Evolutionary conservation across 2,329 filamentous ascomycete genomes (phyloP).

Genomic region (Paracamarosporium sp.): DNA sequence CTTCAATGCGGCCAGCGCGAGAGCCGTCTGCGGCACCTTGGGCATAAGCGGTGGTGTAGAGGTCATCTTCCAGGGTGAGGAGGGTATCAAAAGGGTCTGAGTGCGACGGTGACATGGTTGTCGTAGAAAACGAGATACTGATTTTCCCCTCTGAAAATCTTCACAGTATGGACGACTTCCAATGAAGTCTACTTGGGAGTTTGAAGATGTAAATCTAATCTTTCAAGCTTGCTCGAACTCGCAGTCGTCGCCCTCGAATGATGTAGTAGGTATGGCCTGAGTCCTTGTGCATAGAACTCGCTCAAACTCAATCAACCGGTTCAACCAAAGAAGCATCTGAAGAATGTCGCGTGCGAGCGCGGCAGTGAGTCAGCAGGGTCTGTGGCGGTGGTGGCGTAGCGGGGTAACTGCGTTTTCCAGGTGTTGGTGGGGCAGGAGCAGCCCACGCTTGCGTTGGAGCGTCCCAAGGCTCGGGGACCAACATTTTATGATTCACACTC

Average conservation of each 20-base stretch:
- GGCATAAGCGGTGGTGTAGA: slow-evolving; percentile 82
- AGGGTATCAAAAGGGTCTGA: slow-evolving; percentile 62
- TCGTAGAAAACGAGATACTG: too few species aligned
- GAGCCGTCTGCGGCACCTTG: slow-evolving; percentile 78
- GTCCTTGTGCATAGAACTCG: too few species aligned
- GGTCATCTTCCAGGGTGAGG: slow-evolving; percentile 68
- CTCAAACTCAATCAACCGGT: too few species aligned
- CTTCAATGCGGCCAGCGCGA: slow-evolving; percentile 82
- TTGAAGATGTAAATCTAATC: too few species aligned
- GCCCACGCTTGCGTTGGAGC: slow-evolving; percentile 1
- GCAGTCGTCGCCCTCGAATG: too few species aligned
- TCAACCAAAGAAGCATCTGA: not conserved
- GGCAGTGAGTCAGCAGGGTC: not conserved
- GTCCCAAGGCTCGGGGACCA: slow-evolving; percentile 1
- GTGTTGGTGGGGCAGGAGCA: slow-evolving; percentile 3
- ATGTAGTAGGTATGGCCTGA: too few species aligned
- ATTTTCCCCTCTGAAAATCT: too few species aligned
- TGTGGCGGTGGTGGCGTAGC: slow-evolving; percentile 7
- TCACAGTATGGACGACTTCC: too few species aligned
- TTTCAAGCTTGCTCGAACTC: too few species aligned
- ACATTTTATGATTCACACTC: slow-evolving; percentile 3
- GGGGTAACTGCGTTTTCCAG: slow-evolving; percentile 1
- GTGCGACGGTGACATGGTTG: slow-evolving; percentile 8
- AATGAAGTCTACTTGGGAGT: not conserved
- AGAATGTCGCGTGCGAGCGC: not conserved